phyloP scores from a whole-genome alignment of 169 alveolate species.

The Plasmodium cynomolgi region DNA sequence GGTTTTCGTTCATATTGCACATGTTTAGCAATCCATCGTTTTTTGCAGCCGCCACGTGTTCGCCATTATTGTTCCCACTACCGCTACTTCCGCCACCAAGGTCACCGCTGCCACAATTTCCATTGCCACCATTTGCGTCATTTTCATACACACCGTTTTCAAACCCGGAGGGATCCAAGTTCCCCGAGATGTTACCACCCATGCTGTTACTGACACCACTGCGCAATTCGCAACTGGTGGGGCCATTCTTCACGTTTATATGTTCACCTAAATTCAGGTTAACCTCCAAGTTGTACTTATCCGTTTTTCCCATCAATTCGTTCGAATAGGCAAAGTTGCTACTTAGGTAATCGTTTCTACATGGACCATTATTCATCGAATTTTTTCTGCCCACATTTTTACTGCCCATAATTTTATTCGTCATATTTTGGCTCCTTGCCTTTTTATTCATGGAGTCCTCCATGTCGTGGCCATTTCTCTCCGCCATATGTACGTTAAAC shows the following conservation, averaged over 20 bases:
- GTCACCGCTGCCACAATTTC: not conserved
- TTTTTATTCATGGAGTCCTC: conserved; percentile 2
- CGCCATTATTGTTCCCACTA: not conserved
- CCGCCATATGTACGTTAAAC: not conserved
- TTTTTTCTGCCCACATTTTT: conserved; percentile 2
- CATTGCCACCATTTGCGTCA: not conserved
- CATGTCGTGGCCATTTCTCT: not conserved
- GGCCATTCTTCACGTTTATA: conserved; percentile 4
- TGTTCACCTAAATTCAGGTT: not conserved
- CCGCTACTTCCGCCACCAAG: not conserved
- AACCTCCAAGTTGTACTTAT: conserved; percentile 13
- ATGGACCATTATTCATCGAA: not conserved
- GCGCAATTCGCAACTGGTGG: not conserved
- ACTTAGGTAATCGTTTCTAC: not conserved
- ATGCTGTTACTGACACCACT: not conserved
- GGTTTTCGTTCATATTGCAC: conserved; percentile 23
- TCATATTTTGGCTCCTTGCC: not conserved
- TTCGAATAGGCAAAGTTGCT: not conserved
- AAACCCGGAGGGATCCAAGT: not conserved
- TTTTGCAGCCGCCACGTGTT: not conserved
- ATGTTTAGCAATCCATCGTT: not conserved
- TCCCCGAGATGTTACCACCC: not conserved
- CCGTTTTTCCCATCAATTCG: conserved; percentile 11
- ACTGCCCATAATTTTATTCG: not conserved
- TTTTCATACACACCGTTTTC: conserved; percentile 9